These are phyloP conservation scores for Paracoccidioides lutzii DNA, from an alignment of 2,329 filamentous ascomycete genomes.

Conservation along the genomic window DNA sequence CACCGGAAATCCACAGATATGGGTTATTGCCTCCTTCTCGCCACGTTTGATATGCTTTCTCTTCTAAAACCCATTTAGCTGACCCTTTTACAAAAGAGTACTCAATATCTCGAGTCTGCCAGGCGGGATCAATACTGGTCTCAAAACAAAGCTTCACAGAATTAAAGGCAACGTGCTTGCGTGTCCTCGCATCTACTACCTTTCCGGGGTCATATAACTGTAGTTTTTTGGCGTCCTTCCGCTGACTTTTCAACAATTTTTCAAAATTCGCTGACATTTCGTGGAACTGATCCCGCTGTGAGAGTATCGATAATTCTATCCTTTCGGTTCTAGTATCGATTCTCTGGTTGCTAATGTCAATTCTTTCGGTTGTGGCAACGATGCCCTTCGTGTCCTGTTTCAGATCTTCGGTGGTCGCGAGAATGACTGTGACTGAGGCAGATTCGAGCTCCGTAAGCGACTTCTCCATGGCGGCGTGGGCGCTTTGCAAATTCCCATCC, in stretches of 20 bases:
- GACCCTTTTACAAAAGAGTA: not conserved
- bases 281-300: not conserved
- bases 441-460: not conserved
- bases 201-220: not conserved
- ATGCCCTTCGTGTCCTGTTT: not conserved
- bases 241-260: not conserved
- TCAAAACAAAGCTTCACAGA: not conserved
- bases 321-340: not conserved
- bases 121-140: not conserved
- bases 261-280: not conserved
- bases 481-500: not conserved
- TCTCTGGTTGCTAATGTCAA: not conserved
- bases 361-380: not conserved
- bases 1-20: not conserved
- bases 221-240: not conserved
- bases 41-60: not conserved
- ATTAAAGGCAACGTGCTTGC: not conserved
- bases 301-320: not conserved
- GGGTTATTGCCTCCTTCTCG: not conserved
- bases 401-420: not conserved
- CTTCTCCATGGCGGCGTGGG: not conserved
- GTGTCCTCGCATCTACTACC: not conserved
- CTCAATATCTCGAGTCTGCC: not conserved
- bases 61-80: not conserved
- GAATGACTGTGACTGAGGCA: not conserved